Conservation (phyloP, 2,329 filamentous ascomycete species). For the Amauroascus niger region DNA sequence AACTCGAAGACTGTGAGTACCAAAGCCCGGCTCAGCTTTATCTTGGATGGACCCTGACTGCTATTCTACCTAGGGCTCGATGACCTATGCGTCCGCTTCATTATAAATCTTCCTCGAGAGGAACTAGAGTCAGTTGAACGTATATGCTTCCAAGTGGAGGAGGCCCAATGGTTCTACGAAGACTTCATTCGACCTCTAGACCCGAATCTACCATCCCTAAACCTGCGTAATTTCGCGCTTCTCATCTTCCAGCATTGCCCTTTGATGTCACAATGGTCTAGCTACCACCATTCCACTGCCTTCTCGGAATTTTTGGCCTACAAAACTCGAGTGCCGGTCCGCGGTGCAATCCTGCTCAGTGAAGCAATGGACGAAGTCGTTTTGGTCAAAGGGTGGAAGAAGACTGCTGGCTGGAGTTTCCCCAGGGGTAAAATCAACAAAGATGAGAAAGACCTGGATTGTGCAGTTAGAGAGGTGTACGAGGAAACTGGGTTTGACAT, state of each 20-base stretch:
- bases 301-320: slow-evolving; percentile 90
- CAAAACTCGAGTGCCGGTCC: slow-evolving; percentile 87
- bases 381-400: slow-evolving; percentile 96
- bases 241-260: slow-evolving; percentile 92
- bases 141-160: slow-evolving; percentile 97
- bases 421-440: slow-evolving; percentile 97
- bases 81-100: slow-evolving; percentile 95
- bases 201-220: slow-evolving; percentile 72
- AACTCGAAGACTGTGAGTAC: slow-evolving; percentile 72
- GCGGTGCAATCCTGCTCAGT: slow-evolving; percentile 88
- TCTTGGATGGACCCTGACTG: neutral
- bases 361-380: slow-evolving; percentile 88
- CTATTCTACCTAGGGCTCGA: slow-evolving; percentile 64
- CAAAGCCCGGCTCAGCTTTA: neutral
- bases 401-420: slow-evolving; percentile 91
- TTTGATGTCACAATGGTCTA: slow-evolving; percentile 68
- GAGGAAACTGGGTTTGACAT: slow-evolving; percentile 93
- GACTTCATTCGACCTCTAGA: slow-evolving; percentile 93
- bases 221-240: slow-evolving; percentile 73
- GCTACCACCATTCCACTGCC: slow-evolving; percentile 66
- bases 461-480: slow-evolving; percentile 85
- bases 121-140: slow-evolving; percentile 83
- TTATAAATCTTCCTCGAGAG: slow-evolving; percentile 88
- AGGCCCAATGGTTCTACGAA: slow-evolving; percentile 99
- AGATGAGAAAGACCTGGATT: slow-evolving; percentile 86